Base-by-base conservation (phyloP, 129 eudicot genomes). In the Flaveria ramosissima region DNA sequence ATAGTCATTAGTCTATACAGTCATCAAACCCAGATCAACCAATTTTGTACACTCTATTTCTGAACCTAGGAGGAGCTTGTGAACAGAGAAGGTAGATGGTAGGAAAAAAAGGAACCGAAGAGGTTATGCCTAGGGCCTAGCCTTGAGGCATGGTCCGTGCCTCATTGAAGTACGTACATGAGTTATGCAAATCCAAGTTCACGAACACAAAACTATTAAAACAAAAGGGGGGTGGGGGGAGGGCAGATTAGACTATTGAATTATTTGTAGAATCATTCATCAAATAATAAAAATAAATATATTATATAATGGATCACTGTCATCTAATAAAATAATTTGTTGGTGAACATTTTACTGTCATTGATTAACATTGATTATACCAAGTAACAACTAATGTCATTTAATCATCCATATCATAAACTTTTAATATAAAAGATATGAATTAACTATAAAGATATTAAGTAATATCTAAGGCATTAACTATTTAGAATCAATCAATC, bases 51-150 rank as follows among this genome's bases (percentile, higher is more conserved):
- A 23, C 57, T 70, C 55, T 68, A n/a, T 19, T 21, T 71, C 5
- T 51, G 47, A 71, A 51, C 76, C 30, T 52, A 26, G n/a, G 43
- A 24, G 24, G 60, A 70, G 47, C 42, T 17, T 16, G 52, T 30
- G 60, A 74, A 14, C 62, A 19, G 11, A 56, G 48, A 71, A 71
- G 64, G 46, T 52, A 71, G 15, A 52, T 52, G 26, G 48, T 71
- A 71, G 48, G 27, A 27, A 70, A 47, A 50, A 48, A 51, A 71
- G 55, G 55, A 24, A 48, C 53, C 26, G 21, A 47, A 70, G 63
- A 45, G 63, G 41, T 4, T 32, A 23, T 4, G 36, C 32, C 65
- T 55, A 21, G 65, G 65, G 15, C 7, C 30, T 59, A 36, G 7
- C 7, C 41, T 36, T 36, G 41, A 36, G 41, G 7, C 41, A 36